phyloP scores from a whole-genome alignment of 139 green algal genomes.

The Monoraphidium neglectum region DNA sequence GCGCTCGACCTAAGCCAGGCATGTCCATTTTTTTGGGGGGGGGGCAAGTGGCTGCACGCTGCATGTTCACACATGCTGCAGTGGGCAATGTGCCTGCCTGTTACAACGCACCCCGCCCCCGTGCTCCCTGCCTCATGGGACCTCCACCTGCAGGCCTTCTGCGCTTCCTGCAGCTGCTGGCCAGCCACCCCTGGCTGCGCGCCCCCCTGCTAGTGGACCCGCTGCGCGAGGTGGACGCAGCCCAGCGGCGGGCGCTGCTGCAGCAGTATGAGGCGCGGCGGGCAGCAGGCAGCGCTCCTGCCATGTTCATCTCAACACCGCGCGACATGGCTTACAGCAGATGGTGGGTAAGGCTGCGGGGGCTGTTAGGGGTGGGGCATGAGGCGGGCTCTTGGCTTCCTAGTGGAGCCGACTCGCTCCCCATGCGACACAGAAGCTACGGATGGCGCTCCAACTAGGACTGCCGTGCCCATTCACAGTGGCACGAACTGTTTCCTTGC shows the following conservation, averaged over 20 bases:
- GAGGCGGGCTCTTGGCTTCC: not conserved
- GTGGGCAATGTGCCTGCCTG: too few species aligned
- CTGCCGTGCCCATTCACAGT: conserved; percentile 27
- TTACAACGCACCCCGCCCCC: not conserved
- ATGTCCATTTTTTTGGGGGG: too few species aligned
- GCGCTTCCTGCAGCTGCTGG: conserved; percentile 73
- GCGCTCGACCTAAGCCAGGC: not conserved
- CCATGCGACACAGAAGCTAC: too few species aligned
- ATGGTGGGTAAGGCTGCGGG: conserved; percentile 44
- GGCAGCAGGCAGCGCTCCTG: conserved; percentile 11
- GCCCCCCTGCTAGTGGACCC: conserved; percentile 72
- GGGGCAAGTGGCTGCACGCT: too few species aligned
- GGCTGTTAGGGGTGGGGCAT: not conserved
- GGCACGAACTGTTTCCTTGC: conserved; percentile 43
- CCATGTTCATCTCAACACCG: conserved; percentile 59
- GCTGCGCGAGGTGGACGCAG: conserved; percentile 35
- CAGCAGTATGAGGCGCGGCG: conserved; percentile 30
- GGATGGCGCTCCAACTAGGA: conserved; percentile 56
- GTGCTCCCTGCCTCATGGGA: too few species aligned
- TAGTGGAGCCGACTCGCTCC: not conserved
- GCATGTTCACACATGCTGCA: too few species aligned
- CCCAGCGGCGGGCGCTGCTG: conserved; percentile 15
- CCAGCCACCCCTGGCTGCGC: conserved; percentile 58
- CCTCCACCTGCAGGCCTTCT: conserved; percentile 57
- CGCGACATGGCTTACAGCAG: conserved; percentile 39